phyloP scores from a whole-genome alignment of 768 basidiomycete genomes.

The Amanita inopinata region DNA sequence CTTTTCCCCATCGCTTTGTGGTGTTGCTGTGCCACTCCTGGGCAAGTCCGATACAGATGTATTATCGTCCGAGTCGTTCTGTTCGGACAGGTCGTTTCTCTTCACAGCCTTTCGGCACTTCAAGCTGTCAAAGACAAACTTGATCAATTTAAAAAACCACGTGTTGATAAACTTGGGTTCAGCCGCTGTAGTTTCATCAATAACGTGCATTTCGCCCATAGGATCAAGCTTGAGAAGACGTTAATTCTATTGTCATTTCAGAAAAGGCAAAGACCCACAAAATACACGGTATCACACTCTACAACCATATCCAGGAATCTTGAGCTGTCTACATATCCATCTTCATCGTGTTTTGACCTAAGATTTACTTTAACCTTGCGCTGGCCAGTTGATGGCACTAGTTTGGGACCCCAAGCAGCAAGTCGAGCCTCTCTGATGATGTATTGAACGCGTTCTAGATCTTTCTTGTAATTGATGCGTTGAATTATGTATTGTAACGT shows the following conservation, averaged over 20 bases:
- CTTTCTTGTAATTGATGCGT: slow-evolving; percentile 63
- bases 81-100: too few relatives aligned
- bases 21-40: slow-evolving; percentile 31
- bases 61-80: slow-evolving; percentile 27
- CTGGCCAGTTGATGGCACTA: slow-evolving; percentile 49
- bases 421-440: slow-evolving; percentile 52
- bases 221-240: slow-evolving; percentile 41
- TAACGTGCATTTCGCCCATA: slow-evolving; percentile 43
- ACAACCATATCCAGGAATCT: slow-evolving; percentile 75
- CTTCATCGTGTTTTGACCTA: slow-evolving; percentile 47
- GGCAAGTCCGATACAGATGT: slow-evolving; percentile 34
- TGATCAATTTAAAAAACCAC: slow-evolving; percentile 55
- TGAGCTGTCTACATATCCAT: slow-evolving; percentile 38
- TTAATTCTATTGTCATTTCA: slow-evolving; percentile 1
- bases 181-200: slow-evolving; percentile 50
- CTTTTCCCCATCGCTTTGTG: slow-evolving; percentile 23
- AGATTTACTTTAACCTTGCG: slow-evolving; percentile 73
- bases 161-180: slow-evolving; percentile 52
- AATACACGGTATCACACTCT: slow-evolving; percentile 62
- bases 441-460: slow-evolving; percentile 57
- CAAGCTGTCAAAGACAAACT: slow-evolving; percentile 21
- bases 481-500: slow-evolving; percentile 77
- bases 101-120: slow-evolving; percentile 19
- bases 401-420: slow-evolving; percentile 77
- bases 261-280: slow-evolving; percentile 31